These are phyloP conservation scores for Sherardia arvensis DNA, from an alignment of 257 asterid genomes.

Conservation along the genomic window DNA sequence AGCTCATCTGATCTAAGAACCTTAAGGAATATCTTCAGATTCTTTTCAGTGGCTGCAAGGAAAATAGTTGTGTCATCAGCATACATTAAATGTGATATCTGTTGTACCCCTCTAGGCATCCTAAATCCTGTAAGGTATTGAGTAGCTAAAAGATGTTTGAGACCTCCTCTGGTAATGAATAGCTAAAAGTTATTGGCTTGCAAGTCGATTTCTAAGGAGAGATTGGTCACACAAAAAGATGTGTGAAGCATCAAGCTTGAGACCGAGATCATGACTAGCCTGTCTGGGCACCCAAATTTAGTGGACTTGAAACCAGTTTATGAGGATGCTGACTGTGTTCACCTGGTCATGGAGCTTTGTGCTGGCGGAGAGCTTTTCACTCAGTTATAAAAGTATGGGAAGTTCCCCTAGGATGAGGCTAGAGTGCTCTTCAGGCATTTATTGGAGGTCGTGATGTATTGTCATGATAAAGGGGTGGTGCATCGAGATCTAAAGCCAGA, in stretches of 20 bases:
- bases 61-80: no score
- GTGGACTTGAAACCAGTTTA: slow-evolving; percentile 69
- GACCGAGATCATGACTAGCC: slow-evolving; percentile 68
- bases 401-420: slow-evolving; percentile 60
- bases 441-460: slow-evolving; percentile 60
- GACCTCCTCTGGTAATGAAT: no score
- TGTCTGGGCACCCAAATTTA: slow-evolving; percentile 80
- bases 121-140: no score
- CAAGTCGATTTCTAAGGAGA: slow-evolving; percentile 73
- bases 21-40: no score
- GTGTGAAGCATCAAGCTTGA: slow-evolving; percentile 66
- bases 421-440: slow-evolving; percentile 46
- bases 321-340: slow-evolving; percentile 72
- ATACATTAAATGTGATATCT: no score
- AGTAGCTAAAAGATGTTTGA: no score
- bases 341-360: slow-evolving; percentile 85
- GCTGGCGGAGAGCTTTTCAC: slow-evolving; percentile 84
- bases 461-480: slow-evolving; percentile 70
- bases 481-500: slow-evolving; percentile 82
- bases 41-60: no score
- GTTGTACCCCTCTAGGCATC: no score
- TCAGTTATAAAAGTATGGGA: slow-evolving; percentile 68
- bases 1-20: no score
- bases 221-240: slow-evolving; percentile 63
- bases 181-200: slow-evolving; percentile 72